Percentiles rank a stretch among this genome's conserved stretches.
Conservation (phyloP, 2,329 filamentous ascomycete genomes). For the Diaporthe capsici region DNA sequence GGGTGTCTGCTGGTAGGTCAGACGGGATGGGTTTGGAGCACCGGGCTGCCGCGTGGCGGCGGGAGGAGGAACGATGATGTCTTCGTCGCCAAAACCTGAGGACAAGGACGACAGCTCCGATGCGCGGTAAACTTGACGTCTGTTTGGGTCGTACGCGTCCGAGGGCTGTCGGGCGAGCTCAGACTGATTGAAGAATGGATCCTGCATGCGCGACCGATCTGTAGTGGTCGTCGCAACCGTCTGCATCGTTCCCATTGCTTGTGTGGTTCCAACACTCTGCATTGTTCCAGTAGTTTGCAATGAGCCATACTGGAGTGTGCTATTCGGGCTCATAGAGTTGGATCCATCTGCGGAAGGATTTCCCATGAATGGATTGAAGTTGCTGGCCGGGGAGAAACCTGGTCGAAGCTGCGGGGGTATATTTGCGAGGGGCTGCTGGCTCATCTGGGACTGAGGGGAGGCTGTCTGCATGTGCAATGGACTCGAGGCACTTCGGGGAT, state of each 20-base stretch:
- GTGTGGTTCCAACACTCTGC: conserved; percentile 43
- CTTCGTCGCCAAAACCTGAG: conserved; percentile 74
- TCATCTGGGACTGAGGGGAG: conserved; percentile 29
- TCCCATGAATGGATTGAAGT: conserved; percentile 40
- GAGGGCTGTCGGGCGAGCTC: conserved; percentile 55
- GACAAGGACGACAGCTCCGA: conserved; percentile 73
- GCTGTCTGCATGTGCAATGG: conserved; percentile 7
- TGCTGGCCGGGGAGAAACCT: conserved; percentile 28
- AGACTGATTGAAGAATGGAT: conserved; percentile 56
- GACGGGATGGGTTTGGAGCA: conserved; percentile 13
- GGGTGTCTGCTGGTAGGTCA: conserved; percentile 32
- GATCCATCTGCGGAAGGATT: conserved; percentile 45
- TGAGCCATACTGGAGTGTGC: conserved; percentile 46
- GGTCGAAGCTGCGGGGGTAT: conserved; percentile 26
- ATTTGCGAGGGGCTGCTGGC: not conserved
- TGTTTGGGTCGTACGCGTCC: conserved; percentile 52
- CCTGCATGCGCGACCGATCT: conserved; percentile 53
- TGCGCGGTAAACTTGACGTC: conserved; percentile 55
- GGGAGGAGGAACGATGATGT: conserved; percentile 64
- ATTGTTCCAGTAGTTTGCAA: conserved; percentile 34
- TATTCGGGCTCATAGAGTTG: conserved; percentile 45
- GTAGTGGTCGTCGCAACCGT: conserved; percentile 47
- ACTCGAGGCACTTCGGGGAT: conserved; percentile 19
- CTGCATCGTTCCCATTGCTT: conserved; percentile 38
- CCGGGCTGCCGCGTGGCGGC: conserved; percentile 42